A percentile compares a stretch with the other conserved stretches of the same genome.
phyloP scores from a whole-genome alignment of 176 grass and related monocot genomes.

The Aegilops speltoides region DNA sequence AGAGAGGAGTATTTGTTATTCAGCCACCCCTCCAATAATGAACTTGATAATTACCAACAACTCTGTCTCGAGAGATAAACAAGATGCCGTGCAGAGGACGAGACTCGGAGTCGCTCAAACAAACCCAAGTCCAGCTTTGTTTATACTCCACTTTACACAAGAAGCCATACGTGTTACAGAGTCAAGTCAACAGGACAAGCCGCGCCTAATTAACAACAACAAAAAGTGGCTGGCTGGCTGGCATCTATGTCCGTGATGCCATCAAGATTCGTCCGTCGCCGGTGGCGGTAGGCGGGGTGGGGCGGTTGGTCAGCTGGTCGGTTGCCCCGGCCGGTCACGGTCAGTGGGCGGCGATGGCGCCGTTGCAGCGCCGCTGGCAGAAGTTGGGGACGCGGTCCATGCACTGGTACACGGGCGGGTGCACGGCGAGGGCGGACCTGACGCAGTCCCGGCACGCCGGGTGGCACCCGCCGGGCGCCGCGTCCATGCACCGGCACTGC shows the following conservation, averaged over 20 bases:
- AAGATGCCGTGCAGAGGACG: neutral
- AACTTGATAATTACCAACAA: neutral
- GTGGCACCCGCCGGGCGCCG: conserved; percentile 55
- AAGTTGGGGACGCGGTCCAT: conserved; percentile 62
- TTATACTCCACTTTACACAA: neutral
- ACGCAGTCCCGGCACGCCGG: conserved; percentile 83
- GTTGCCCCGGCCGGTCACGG: neutral
- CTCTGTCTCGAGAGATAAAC: neutral
- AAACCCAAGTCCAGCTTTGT: neutral
- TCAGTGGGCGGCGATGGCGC: conserved; percentile 8
- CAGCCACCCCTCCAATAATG: neutral
- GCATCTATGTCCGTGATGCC: too few relatives aligned
- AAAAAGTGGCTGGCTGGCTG: neutral
- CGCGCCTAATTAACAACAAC: neutral
- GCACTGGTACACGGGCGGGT: conserved; percentile 74
- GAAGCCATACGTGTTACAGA: neutral
- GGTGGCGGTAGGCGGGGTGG: neutral
- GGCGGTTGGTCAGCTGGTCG: neutral
- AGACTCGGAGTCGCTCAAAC: neutral
- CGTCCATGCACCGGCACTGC: conserved; percentile 66
- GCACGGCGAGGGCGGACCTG: conserved; percentile 48
- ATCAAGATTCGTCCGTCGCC: neutral
- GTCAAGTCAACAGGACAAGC: neutral
- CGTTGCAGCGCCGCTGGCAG: conserved; percentile 52
- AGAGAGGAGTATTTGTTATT: too few relatives aligned